Evolutionary conservation across 1,284 basidiomycete species (phyloP).

Genomic region (Tilletia indica): DNA sequence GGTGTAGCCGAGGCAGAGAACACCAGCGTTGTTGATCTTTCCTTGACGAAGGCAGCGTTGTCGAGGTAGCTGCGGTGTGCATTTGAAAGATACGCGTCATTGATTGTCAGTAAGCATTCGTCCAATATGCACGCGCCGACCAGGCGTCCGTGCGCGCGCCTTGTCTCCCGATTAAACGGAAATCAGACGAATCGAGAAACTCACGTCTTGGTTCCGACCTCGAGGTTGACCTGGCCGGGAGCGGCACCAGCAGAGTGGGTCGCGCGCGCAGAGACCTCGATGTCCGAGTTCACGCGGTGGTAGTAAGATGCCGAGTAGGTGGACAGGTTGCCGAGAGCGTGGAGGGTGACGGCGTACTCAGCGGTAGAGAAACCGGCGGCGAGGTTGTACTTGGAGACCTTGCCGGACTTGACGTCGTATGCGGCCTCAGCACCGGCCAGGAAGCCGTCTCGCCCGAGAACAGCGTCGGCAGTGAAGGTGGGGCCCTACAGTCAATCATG

Average conservation of each 20-base stretch:
- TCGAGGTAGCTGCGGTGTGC: constrained; percentile 71
- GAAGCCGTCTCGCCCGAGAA: constrained; percentile 95
- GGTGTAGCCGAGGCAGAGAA: constrained; percentile 85
- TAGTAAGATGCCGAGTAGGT: constrained; percentile 96
- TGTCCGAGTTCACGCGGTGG: constrained; percentile 90
- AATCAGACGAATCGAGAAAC: constrained; percentile 50
- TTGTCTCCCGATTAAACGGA: no score
- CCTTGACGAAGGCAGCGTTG: constrained; percentile 87
- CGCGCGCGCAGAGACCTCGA: constrained; percentile 86
- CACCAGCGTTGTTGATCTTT: constrained; percentile 96
- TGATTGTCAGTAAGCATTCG: no score
- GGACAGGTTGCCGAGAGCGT: constrained; percentile 91
- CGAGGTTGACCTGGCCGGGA: constrained; percentile 80
- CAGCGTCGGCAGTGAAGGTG: constrained; percentile 83
- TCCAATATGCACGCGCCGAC: neutral
- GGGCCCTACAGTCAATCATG: constrained; percentile 67
- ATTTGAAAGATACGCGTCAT: neutral
- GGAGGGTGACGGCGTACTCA: constrained; percentile 92
- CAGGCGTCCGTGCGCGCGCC: neutral
- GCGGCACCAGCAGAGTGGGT: constrained; percentile 87
- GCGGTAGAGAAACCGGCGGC: constrained; percentile 92
- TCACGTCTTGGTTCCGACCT: constrained; percentile 87
- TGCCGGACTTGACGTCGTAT: constrained; percentile 93
- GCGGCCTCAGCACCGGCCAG: constrained; percentile 91
- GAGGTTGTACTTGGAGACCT: constrained; percentile 85